These are phyloP conservation scores for Cubamyces lactineus DNA, from an alignment of 768 basidiomycete genomes.

Conservation along the genomic window DNA sequence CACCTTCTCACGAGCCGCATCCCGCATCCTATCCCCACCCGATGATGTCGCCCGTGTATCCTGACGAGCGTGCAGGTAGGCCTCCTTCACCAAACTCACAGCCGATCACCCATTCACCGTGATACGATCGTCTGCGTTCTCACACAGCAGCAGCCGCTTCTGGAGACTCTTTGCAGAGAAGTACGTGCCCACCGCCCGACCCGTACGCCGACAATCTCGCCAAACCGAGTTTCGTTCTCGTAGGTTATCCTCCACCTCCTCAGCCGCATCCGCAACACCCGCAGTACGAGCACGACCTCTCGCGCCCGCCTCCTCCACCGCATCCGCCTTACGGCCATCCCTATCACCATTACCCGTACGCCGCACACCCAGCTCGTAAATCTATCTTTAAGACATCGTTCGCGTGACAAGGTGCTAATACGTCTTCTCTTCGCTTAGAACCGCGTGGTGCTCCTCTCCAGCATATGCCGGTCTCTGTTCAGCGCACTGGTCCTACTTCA, in stretches of 20 bases:
- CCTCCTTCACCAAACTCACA: constrained; percentile 6
- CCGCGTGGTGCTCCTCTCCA: constrained; percentile 50
- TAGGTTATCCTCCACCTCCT: constrained; percentile 15
- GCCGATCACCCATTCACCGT: constrained; percentile 9
- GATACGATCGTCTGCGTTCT: constrained; percentile 1
- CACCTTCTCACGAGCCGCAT: constrained; percentile 41
- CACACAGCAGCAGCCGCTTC: constrained; percentile 4
- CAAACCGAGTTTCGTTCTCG: constrained; percentile 2
- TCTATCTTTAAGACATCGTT: constrained; percentile 26
- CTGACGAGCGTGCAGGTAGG: constrained; percentile 62
- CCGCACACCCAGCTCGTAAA: constrained; percentile 25
- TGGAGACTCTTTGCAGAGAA: constrained; percentile 15
- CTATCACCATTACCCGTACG: constrained; percentile 24
- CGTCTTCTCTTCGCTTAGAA: constrained; percentile 61
- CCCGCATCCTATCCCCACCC: constrained; percentile 47
- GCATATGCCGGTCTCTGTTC: constrained; percentile 34
- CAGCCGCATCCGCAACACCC: constrained; percentile 9
- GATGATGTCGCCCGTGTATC: constrained; percentile 51
- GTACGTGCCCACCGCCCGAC: constrained; percentile 11
- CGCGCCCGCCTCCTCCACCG: constrained; percentile 9
- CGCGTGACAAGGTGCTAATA: constrained; percentile 58
- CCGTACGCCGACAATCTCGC: not conserved
- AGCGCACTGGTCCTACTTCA: constrained; percentile 23
- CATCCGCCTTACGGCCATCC: constrained; percentile 26
- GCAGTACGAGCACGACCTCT: constrained; percentile 27